These are phyloP conservation scores for Hypoxylon sp. DNA, from an alignment of 2,329 filamentous ascomycete species.

Conservation along the genomic window DNA sequence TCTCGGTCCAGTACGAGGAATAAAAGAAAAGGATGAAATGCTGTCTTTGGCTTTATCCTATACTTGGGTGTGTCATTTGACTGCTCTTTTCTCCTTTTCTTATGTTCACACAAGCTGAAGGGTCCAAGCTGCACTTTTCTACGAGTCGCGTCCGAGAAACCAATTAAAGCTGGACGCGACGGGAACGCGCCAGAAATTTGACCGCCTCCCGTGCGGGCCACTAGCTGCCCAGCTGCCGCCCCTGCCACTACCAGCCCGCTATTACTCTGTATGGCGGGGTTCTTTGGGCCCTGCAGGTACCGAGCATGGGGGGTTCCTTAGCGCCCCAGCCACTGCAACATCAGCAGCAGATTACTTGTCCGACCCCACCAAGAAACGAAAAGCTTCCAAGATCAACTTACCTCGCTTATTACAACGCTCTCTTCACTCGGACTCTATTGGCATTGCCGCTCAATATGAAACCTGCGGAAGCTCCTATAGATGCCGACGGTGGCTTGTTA, in stretches of 20 bases:
- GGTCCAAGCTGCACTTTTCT: constrained; percentile 7
- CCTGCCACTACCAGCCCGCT: neutral
- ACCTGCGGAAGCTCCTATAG: neutral
- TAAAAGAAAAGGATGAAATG: neutral
- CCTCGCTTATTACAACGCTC: neutral
- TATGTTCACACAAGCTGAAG: neutral
- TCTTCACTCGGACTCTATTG: neutral
- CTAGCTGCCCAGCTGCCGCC: too few relatives aligned
- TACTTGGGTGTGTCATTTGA: constrained; percentile 3
- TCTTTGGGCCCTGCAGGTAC: neutral
- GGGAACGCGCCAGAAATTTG: constrained; percentile 35
- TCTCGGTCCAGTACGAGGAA: neutral
- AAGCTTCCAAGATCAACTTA: neutral
- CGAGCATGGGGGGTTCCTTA: neutral
- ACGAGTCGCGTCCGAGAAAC: constrained; percentile 37
- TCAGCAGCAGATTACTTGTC: neutral
- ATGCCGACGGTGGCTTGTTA: neutral
- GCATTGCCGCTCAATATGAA: constrained; percentile 16
- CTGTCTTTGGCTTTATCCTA: neutral
- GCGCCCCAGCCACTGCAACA: neutral
- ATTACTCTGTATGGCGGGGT: neutral
- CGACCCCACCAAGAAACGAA: constrained; percentile 7
- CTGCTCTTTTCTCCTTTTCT: neutral
- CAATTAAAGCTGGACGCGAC: constrained; percentile 45
- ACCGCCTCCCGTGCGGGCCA: constrained; percentile 1